A percentile compares a stretch with the other conserved stretches of the same genome.
Conservation (phyloP, 495 filamentous ascomycete species). For the Staphylotrichum tortipilum region DNA sequence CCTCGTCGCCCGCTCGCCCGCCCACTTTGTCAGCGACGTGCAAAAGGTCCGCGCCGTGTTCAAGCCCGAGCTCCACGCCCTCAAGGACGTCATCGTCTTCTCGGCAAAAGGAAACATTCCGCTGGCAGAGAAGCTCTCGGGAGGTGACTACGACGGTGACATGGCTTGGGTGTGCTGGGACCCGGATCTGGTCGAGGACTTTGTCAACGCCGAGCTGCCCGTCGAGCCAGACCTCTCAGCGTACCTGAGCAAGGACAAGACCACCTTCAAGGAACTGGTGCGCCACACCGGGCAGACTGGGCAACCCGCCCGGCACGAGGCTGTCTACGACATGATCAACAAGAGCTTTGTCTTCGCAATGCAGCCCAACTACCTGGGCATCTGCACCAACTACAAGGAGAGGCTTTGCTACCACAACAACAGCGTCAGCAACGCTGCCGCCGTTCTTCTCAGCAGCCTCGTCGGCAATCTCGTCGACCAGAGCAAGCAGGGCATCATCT, state of each 20-base stretch:
- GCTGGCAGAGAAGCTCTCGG: slow-evolving; percentile 74
- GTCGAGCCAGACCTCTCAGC: slow-evolving; percentile 37
- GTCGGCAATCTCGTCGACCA: slow-evolving; percentile 76
- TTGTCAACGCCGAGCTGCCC: slow-evolving; percentile 59
- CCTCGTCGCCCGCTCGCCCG: slow-evolving; percentile 77
- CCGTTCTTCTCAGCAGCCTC: slow-evolving; percentile 56
- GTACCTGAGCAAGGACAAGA: slow-evolving; percentile 51
- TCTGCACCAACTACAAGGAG: slow-evolving; percentile 68
- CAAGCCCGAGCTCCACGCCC: slow-evolving; percentile 58
- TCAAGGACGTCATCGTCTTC: slow-evolving; percentile 85
- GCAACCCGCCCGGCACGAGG: neutral
- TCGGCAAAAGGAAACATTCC: slow-evolving; percentile 58
- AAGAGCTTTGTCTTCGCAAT: slow-evolving; percentile 59
- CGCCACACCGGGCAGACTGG: neutral
- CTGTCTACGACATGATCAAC: slow-evolving; percentile 39
- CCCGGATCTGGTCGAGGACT: slow-evolving; percentile 59
- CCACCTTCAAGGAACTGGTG: slow-evolving; percentile 42
- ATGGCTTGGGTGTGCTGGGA: slow-evolving; percentile 91
- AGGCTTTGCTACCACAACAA: slow-evolving; percentile 54
- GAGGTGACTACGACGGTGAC: slow-evolving; percentile 94
- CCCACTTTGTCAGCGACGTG: slow-evolving; percentile 74
- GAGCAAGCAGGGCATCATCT: slow-evolving; percentile 66
- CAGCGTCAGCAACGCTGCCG: slow-evolving; percentile 44
- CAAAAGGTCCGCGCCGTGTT: slow-evolving; percentile 56
- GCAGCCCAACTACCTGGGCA: slow-evolving; percentile 57